phyloP scores from a whole-genome alignment of 345 rosid species.

The Aquilaria malaccensis region DNA sequence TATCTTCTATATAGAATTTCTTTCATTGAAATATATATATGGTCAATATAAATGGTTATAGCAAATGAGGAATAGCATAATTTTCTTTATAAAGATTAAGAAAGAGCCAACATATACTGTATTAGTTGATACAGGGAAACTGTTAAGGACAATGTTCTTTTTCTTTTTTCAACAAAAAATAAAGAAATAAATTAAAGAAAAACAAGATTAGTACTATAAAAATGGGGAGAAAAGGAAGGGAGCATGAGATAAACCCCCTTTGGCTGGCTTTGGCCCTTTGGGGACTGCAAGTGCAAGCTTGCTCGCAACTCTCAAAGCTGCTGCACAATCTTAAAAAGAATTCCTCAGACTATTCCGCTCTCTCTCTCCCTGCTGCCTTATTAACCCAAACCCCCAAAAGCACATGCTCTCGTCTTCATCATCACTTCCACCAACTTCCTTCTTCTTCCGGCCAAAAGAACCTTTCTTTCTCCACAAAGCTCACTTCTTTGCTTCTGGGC shows the following conservation, averaged over 20 bases:
- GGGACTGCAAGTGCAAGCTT: slow-evolving; percentile 49
- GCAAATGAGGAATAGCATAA: too few species aligned
- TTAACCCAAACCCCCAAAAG: slow-evolving; percentile 26
- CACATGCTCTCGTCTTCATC: slow-evolving; percentile 31
- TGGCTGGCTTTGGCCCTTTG: slow-evolving; percentile 34
- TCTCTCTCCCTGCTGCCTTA: slow-evolving; percentile 18
- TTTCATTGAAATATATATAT: too few species aligned
- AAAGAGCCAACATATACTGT: too few species aligned
- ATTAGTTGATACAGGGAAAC: too few species aligned
- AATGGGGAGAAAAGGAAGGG: slow-evolving; percentile 9
- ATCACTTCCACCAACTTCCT: slow-evolving; percentile 14
- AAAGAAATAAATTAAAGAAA: slow-evolving; percentile 4
- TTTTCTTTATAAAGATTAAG: too few species aligned
- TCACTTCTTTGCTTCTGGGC: slow-evolving; percentile 1
- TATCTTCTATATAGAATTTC: too few species aligned
- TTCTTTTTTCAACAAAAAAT: slow-evolving; percentile 17
- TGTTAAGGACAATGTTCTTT: too few species aligned
- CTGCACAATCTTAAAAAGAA: slow-evolving; percentile 15
- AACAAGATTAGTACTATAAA: neutral
- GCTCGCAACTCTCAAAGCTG: slow-evolving; percentile 51
- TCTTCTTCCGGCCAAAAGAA: neutral
- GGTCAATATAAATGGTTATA: too few species aligned
- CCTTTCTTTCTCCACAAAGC: neutral
- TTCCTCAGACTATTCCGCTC: slow-evolving; percentile 19
- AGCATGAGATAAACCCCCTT: slow-evolving; percentile 12